Conservation (phyloP, 441 rosid genomes). For the Kokia cookei region DNA sequence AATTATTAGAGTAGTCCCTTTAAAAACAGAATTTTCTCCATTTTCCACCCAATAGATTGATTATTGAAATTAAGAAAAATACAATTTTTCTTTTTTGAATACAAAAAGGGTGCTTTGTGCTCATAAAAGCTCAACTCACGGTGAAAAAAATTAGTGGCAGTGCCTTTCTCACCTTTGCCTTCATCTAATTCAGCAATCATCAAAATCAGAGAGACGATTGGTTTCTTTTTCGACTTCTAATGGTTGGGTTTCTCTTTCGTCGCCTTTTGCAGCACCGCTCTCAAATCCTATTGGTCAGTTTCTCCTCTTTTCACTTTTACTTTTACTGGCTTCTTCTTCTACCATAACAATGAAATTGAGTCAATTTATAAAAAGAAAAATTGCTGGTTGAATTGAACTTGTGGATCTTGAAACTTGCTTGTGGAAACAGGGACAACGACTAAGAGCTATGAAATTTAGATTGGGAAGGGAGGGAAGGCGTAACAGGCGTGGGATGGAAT, state of each 20-base stretch:
- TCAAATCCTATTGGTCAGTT: neutral
- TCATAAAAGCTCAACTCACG: too few relatives aligned
- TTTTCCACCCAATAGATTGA: too few relatives aligned
- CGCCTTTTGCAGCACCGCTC: neutral
- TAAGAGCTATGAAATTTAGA: neutral
- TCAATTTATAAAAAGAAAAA: neutral
- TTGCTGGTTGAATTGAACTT: neutral
- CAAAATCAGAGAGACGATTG: too few relatives aligned
- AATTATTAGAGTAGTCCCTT: neutral
- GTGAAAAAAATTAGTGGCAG: too few relatives aligned
- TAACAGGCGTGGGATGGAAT: neutral
- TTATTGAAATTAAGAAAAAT: too few relatives aligned
- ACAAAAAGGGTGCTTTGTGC: too few relatives aligned
- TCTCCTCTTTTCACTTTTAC: neutral
- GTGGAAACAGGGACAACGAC: neutral
- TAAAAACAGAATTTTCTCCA: too few relatives aligned
- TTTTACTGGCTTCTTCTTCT: neutral
- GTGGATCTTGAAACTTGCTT: neutral
- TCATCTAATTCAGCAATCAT: too few relatives aligned
- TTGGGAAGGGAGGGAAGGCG: neutral
- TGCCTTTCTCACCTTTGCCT: too few relatives aligned
- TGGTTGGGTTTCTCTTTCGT: neutral
- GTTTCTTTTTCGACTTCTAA: neutral
- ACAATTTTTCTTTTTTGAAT: too few relatives aligned
- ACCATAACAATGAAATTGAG: neutral